Evolutionary conservation across 2,329 filamentous ascomycete species (phyloP).

Genomic region (Trichocomaceae sp.): DNA sequence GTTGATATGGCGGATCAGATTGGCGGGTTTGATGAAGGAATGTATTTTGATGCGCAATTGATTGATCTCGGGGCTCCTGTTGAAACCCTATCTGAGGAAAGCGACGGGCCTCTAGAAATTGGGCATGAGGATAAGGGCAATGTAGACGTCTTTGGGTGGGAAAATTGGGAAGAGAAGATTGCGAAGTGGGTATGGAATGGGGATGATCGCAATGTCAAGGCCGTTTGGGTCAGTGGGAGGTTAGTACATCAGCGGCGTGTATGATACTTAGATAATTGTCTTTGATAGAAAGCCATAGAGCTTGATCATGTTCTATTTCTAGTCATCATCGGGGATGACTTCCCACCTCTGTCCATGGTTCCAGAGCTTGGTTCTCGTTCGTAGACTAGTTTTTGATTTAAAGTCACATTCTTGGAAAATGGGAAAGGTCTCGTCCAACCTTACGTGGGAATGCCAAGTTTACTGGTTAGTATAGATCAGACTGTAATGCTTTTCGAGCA

Average conservation of each 20-base stretch:
- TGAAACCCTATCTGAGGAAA: constrained; percentile 3
- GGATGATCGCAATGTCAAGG: constrained; percentile 82
- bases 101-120: constrained; percentile 13
- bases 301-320: background rate
- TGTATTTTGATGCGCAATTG: constrained; percentile 86
- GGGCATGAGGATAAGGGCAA: constrained; percentile 47
- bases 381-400: background rate
- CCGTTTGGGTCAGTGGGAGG: constrained; percentile 81
- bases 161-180: constrained; percentile 76
- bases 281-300: background rate
- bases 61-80: constrained; percentile 54
- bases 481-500: constrained; percentile 2
- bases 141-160: constrained; percentile 87
- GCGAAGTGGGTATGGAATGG: constrained; percentile 95
- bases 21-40: constrained; percentile 77
- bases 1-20: constrained; percentile 66
- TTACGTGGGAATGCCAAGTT: constrained; percentile 1
- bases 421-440: constrained; percentile 1
- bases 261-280: background rate
- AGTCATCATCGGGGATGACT: background rate
- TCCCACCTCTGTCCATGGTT: background rate
- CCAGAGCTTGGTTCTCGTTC: background rate
- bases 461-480: background rate
- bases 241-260: constrained; percentile 57
- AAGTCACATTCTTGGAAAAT: background rate